Base-by-base conservation (phyloP, 495 filamentous ascomycete species). In the Penicillium malachiteum region DNA sequence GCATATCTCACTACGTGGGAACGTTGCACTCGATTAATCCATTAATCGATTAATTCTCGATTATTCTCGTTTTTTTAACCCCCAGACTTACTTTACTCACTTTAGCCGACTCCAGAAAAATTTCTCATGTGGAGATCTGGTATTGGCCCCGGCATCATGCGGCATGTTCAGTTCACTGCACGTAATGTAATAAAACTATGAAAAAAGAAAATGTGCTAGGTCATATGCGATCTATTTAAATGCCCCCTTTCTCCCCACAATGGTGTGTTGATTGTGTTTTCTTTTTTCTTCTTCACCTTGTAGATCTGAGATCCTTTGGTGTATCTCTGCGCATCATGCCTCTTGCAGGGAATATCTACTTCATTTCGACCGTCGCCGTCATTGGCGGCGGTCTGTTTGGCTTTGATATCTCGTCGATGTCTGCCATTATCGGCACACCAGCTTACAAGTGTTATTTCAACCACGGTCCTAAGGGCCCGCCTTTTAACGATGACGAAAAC, bases 341-440 rank as follows among this genome's bases (percentile, higher is more conserved):
- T 37, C 48, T 40, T 12, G 50, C 52, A 12, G 57, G 57, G 10
- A 90, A 90, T 65, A 79, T 90, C 55, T 91, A 90, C 60, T 66
- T 84, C 38, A 91, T 91, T 68, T 80, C 88, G 60, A 84, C 85
- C 69, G 81, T 88, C 70, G 81, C 87, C 64, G 86, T 92, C 62
- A 78, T 89, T 52, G 90, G 90, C 57, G 90, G 90, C 68, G 86
- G 81, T 48, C 80, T 92, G n/a, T 93, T 95, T 59, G 89, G 89
- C 52, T 91, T 92, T 61, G 89, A 91, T 76, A 90, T 91, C 68
- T 81, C 81, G 54, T 90, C 87, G 13, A 87, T 91, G 88, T 87
- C 82, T n/a, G 89, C 88, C 45, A 88, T 89, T 58, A 85, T 87
- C 66, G 76, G 74, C 21, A 82, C 81, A 2, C 41, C 58, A 11